phyloP scores from a whole-genome alignment of 768 basidiomycete species.

The Neoboletus magnificus region DNA sequence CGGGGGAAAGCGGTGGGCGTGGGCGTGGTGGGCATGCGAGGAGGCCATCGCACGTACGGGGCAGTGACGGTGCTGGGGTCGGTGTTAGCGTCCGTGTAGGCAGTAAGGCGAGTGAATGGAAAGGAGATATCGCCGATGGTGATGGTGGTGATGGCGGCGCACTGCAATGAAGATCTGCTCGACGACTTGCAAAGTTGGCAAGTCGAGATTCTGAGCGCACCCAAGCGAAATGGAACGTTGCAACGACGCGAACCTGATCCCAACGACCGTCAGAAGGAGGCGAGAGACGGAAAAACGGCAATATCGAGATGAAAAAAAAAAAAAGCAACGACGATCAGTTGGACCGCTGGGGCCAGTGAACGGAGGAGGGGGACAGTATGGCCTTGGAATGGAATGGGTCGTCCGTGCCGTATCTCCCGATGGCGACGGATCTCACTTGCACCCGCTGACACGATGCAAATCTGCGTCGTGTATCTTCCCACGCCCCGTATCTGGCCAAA shows the following conservation, averaged over 20 bases:
- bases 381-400: constrained; percentile 21
- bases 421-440: constrained; percentile 51
- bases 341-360: neutral
- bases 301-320: constrained; percentile 20
- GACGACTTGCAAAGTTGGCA: neutral
- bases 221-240: constrained; percentile 3
- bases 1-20: constrained; percentile 23
- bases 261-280: neutral
- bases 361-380: constrained; percentile 6
- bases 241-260: neutral
- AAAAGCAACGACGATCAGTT: constrained; percentile 7
- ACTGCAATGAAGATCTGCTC: constrained; percentile 21
- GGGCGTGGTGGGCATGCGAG: constrained; percentile 37
- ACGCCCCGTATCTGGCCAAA: constrained; percentile 19
- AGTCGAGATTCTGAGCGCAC: constrained; percentile 1
- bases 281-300: neutral
- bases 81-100: neutral
- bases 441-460: constrained; percentile 32
- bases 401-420: constrained; percentile 62
- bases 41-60: constrained; percentile 41
- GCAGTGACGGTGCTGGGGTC: constrained; percentile 5
- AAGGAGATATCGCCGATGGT: constrained; percentile 19
- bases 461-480: constrained; percentile 27
- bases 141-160: constrained; percentile 7
- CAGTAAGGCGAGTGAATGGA: neutral